A percentile compares a stretch with the other conserved stretches of the same genome.
phyloP scores from a whole-genome alignment of 306 rosid genomes.

The Begonia masoniana region DNA sequence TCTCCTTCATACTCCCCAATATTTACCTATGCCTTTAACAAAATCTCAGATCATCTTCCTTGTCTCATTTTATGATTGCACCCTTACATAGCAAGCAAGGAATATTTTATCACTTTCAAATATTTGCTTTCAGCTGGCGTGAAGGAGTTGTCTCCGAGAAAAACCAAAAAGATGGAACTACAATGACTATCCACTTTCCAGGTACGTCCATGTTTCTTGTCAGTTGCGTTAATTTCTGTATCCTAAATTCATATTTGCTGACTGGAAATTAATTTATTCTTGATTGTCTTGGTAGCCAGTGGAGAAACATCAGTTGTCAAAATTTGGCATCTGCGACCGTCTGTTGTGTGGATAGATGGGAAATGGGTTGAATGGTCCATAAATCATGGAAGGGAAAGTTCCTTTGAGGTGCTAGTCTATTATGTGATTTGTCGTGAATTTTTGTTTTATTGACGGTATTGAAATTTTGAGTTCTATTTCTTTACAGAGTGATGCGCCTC shows the following conservation, averaged over 20 bases:
- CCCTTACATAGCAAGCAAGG: no score
- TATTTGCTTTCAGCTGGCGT: constrained; percentile 58
- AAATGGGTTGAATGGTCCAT: constrained; percentile 59
- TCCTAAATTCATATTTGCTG: no score
- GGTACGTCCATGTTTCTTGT: constrained; percentile 21
- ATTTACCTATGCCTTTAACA: no score
- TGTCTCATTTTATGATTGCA: no score
- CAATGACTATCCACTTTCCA: constrained; percentile 60
- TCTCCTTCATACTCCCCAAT: no score
- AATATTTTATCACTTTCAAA: no score
- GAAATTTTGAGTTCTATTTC: constrained; percentile 15
- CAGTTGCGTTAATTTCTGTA: not conserved
- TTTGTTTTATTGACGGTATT: constrained; percentile 1
- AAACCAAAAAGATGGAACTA: constrained; percentile 60
- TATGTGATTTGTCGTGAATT: not conserved
- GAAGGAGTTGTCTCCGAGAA: constrained; percentile 65
- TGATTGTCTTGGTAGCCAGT: constrained; percentile 34
- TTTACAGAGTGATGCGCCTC: constrained; percentile 64
- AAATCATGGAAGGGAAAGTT: constrained; percentile 23
- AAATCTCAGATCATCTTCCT: no score
- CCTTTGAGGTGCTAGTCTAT: constrained; percentile 37
- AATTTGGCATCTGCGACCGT: constrained; percentile 81
- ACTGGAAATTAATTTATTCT: not conserved
- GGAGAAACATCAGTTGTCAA: constrained; percentile 56
- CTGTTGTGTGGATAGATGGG: constrained; percentile 85